These are phyloP conservation scores for Fusarium annulatum DNA, from an alignment of 2,329 filamentous ascomycete species.

Conservation along the genomic window DNA sequence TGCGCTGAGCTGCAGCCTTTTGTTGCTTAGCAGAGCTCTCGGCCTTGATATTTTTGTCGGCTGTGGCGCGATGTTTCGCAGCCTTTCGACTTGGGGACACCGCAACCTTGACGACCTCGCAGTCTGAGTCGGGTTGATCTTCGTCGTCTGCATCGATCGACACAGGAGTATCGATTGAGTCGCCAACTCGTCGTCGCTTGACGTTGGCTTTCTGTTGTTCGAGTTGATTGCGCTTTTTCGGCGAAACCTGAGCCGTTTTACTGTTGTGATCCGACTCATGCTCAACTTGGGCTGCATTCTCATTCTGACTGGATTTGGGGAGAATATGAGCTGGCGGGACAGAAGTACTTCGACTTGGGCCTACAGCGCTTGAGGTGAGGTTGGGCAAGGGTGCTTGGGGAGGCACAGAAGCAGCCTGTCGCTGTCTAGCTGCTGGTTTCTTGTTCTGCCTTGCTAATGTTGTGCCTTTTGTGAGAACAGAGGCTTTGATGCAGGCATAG, in stretches of 20 bases:
- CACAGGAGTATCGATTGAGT: background rate
- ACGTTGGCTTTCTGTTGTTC: background rate
- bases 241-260: slow-evolving; percentile 27
- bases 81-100: slow-evolving; percentile 1
- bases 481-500: background rate
- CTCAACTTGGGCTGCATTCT: background rate
- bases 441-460: background rate
- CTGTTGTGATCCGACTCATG: slow-evolving; percentile 34
- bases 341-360: background rate
- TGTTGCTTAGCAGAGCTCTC: background rate
- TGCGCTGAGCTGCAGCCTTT: slow-evolving; percentile 1
- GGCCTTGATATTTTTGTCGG: slow-evolving; percentile 5
- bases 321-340: background rate
- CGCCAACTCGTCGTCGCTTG: slow-evolving; percentile 29
- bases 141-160: background rate
- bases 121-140: slow-evolving; percentile 2
- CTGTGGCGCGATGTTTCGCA: background rate
- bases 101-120: slow-evolving; percentile 6
- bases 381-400: background rate
- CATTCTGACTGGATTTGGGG: background rate
- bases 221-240: slow-evolving; percentile 8
- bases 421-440: background rate
- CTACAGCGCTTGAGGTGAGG: background rate
- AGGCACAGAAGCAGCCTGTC: background rate
- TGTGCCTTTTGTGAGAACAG: background rate